phyloP scores from a whole-genome alignment of 768 basidiomycete genomes.

The Termitomyces sp. region DNA sequence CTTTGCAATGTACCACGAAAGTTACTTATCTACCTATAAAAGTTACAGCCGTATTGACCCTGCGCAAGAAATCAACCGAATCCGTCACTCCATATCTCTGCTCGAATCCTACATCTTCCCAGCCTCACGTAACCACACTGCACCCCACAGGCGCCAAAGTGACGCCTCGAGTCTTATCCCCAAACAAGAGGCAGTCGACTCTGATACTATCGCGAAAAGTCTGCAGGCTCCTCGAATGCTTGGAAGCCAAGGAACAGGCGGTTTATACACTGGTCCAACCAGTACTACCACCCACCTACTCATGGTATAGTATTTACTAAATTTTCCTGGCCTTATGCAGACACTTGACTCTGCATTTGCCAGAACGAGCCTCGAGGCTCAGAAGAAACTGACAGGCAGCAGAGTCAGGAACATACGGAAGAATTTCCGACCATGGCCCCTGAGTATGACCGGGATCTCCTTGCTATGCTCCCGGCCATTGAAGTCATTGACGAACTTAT shows the following conservation, averaged over 20 bases:
- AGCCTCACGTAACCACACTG: slow-evolving; percentile 29
- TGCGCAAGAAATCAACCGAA: slow-evolving; percentile 58
- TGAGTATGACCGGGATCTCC: slow-evolving; percentile 70
- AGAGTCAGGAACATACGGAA: slow-evolving; percentile 42
- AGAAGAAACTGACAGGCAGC: slow-evolving; percentile 48
- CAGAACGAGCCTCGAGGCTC: slow-evolving; percentile 44
- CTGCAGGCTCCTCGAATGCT: slow-evolving; percentile 58
- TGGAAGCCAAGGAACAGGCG: slow-evolving; percentile 58
- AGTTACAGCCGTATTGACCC: slow-evolving; percentile 53
- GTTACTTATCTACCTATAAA: slow-evolving; percentile 7
- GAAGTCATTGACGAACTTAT: slow-evolving; percentile 71
- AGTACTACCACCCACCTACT: slow-evolving; percentile 67
- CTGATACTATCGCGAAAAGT: slow-evolving; percentile 40
- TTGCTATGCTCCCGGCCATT: slow-evolving; percentile 57
- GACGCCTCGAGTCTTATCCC: slow-evolving; percentile 34
- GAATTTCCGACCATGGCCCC: slow-evolving; percentile 38
- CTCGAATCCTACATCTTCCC: slow-evolving; percentile 58
- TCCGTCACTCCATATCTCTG: slow-evolving; percentile 63
- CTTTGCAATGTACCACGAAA: slow-evolving; percentile 8
- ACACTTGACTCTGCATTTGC: slow-evolving; percentile 14
- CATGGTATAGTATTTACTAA: slow-evolving; percentile 36
- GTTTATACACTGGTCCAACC: slow-evolving; percentile 77
- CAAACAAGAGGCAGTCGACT: slow-evolving; percentile 50
- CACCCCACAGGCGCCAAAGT: slow-evolving; percentile 30
- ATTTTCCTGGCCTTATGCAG: slow-evolving; percentile 7